These are phyloP conservation scores for Eucalyptus tenuipes DNA, from an alignment of 345 rosid genomes.

Conservation along the genomic window DNA sequence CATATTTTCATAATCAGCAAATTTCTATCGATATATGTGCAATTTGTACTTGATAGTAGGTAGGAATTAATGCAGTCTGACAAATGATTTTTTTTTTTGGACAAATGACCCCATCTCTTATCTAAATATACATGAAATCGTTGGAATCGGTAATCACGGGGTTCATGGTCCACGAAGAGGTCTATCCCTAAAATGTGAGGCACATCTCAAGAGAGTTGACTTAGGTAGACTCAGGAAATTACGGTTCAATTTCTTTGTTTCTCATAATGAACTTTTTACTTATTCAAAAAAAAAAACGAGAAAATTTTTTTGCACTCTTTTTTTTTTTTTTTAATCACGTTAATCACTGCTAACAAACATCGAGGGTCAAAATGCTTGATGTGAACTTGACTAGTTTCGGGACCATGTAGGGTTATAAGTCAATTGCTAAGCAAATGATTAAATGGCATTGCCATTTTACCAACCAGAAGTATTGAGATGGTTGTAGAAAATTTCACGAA, in stretches of 20 bases:
- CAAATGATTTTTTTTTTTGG: neutral
- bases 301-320: neutral
- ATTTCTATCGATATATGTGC: neutral
- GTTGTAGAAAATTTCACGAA: neutral
- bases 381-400: neutral
- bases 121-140: neutral
- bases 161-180: neutral
- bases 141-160: neutral
- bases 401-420: neutral
- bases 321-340: neutral
- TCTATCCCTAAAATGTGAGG: neutral
- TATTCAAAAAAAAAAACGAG: neutral
- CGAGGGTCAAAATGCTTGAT: neutral
- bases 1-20: neutral
- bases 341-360: neutral
- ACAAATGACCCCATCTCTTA: neutral
- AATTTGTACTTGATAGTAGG: neutral
- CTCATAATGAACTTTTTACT: neutral
- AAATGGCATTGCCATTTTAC: neutral
- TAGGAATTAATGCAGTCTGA: neutral
- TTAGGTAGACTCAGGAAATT: neutral
- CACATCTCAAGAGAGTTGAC: neutral
- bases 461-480: neutral
- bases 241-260: neutral
- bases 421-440: neutral